Evolutionary conservation across 2,329 filamentous ascomycete genomes (phyloP).

Genomic region (Exophiala sp.): DNA sequence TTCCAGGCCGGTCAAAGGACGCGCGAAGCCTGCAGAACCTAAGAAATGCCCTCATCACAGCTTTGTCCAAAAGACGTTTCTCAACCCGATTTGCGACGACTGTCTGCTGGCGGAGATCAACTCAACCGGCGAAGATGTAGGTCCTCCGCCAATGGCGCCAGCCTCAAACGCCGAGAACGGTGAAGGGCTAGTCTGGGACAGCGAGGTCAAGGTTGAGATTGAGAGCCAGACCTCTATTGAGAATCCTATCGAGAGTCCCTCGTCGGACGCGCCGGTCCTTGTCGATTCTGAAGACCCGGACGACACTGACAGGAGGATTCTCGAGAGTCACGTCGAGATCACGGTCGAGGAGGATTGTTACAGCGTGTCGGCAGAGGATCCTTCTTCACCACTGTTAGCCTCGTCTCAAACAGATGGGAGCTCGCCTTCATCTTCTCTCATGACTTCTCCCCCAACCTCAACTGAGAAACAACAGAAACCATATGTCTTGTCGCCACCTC

Average conservation of each 20-base stretch:
- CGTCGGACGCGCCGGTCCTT: background rate
- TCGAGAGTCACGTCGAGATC: conserved; percentile 24
- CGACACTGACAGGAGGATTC: conserved; percentile 13
- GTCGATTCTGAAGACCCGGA: background rate
- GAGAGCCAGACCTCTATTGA: conserved; percentile 3
- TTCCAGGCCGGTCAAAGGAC: background rate
- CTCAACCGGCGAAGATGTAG: background rate
- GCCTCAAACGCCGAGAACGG: background rate
- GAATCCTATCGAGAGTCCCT: background rate
- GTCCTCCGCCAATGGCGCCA: background rate
- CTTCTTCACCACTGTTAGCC: conserved; percentile 5
- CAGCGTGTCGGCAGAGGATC: conserved; percentile 1
- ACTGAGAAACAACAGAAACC: background rate
- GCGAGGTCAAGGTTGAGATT: conserved; percentile 26
- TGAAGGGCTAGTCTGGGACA: conserved; percentile 26
- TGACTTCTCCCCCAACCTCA: conserved; percentile 2
- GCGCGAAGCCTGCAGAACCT: conserved; percentile 7
- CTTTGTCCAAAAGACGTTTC: conserved; percentile 22
- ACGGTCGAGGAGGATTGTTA: conserved; percentile 14
- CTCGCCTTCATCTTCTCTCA: background rate
- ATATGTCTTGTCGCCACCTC: background rate
- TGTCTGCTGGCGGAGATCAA: conserved; percentile 21
- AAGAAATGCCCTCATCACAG: conserved; percentile 17
- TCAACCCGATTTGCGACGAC: conserved; percentile 28
- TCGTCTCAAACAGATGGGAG: background rate